Conservation (phyloP, 148 eudicot genomes). For the Camellia sinensis region DNA sequence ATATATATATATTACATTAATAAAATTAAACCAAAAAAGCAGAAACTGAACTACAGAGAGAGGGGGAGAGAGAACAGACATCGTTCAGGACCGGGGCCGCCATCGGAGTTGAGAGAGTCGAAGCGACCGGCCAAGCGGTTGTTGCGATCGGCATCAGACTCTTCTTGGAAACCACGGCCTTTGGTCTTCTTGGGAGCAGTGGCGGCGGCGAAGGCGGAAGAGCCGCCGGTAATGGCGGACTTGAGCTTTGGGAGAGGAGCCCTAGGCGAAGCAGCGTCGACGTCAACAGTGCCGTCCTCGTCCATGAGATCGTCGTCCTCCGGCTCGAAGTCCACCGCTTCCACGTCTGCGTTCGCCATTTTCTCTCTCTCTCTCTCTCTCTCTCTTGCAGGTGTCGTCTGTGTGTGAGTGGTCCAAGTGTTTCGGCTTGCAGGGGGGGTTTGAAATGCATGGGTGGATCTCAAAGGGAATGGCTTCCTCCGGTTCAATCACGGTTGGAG, state of each 20-base stretch:
- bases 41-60: too few relatives aligned
- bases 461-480: too few relatives aligned
- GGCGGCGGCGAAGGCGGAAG: constrained; percentile 25
- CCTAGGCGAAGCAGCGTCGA: constrained; percentile 31
- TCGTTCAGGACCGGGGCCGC: constrained; percentile 81
- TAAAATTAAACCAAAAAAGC: too few relatives aligned
- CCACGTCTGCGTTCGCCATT: constrained; percentile 69
- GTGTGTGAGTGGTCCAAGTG: too few relatives aligned
- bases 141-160: constrained; percentile 45
- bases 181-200: constrained; percentile 65
- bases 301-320: constrained; percentile 98
- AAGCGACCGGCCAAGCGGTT: constrained; percentile 54
- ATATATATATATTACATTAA: too few relatives aligned
- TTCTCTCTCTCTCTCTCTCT: constrained; percentile 10
- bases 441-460: too few relatives aligned
- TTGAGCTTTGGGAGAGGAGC: constrained; percentile 55
- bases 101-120: constrained; percentile 66
- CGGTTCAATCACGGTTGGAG: too few relatives aligned
- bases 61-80: constrained; percentile 40
- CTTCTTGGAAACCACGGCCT: constrained; percentile 79
- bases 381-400: too few relatives aligned
- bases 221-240: constrained; percentile 72
- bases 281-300: constrained; percentile 55
- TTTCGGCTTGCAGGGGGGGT: too few relatives aligned
- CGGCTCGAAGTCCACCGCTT: constrained; percentile 82